These are phyloP conservation scores for Coffea humblotiana DNA, from an alignment of 305 asterid species.

Conservation along the genomic window DNA sequence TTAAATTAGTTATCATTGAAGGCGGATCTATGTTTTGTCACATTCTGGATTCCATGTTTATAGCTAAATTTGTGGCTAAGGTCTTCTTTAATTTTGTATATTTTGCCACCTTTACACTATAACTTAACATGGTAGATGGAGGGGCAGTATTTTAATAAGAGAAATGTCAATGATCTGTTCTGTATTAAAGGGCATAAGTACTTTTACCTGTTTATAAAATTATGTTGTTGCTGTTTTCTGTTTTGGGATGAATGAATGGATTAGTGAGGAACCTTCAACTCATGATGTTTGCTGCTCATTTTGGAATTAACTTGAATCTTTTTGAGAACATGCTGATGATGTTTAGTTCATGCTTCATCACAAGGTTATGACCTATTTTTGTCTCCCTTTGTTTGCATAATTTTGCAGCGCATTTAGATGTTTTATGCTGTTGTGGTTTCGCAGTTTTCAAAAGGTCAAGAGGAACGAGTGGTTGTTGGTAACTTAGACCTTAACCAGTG, in stretches of 20 bases:
- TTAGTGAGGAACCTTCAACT: neutral
- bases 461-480: constrained; percentile 78
- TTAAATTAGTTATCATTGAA: neutral
- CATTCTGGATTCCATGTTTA: neutral
- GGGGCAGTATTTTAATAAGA: neutral
- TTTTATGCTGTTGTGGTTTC: constrained; percentile 11
- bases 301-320: neutral
- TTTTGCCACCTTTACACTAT: no score
- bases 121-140: neutral
- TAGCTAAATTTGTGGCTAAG: neutral
- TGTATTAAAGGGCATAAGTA: no score
- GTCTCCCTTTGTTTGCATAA: neutral
- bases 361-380: neutral
- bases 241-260: neutral
- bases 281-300: neutral
- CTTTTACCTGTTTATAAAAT: neutral
- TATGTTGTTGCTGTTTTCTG: neutral
- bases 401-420: neutral
- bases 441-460: constrained; percentile 63
- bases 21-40: neutral
- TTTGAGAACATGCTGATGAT: neutral
- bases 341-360: neutral
- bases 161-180: neutral
- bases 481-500: constrained; percentile 89
- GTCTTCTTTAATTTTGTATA: neutral